Percentiles rank a stretch among this genome's conserved stretches.
Evolutionary conservation across 2,329 filamentous ascomycete species (phyloP).

Genomic region (Monosporascus sp.): DNA sequence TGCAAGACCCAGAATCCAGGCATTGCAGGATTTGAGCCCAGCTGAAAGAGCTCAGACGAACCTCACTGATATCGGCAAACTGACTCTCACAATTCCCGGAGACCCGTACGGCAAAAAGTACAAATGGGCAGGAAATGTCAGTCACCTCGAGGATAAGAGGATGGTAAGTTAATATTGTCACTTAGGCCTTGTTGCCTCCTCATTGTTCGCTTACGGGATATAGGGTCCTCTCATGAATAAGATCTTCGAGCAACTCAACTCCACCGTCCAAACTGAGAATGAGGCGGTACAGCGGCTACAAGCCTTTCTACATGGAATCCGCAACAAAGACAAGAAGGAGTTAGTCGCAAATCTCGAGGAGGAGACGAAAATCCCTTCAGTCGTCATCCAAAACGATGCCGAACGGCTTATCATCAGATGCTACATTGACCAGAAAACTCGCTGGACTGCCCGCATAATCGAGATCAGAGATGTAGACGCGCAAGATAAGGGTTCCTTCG

Average conservation of each 20-base stretch:
- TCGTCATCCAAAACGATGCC: not conserved
- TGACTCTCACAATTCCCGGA: not conserved
- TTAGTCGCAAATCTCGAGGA: not conserved
- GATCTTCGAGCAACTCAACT: not conserved
- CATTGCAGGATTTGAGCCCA: not conserved
- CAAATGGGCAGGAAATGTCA: not conserved
- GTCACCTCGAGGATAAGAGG: not conserved
- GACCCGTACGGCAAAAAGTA: not conserved
- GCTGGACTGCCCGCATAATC: not conserved
- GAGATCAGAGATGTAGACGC: not conserved
- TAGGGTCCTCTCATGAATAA: not conserved
- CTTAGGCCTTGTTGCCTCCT: not conserved
- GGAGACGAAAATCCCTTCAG: not conserved
- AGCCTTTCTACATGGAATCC: not conserved
- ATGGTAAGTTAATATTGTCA: not conserved
- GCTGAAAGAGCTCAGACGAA: not conserved
- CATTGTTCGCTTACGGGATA: not conserved
- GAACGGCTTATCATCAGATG: not conserved
- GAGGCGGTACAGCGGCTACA: not conserved
- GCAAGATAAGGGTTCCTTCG: not conserved
- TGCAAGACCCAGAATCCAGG: not conserved
- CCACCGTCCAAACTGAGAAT: not conserved
- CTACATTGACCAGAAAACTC: not conserved
- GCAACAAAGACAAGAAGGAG: not conserved
- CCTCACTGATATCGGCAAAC: not conserved